Evolutionary conservation across 1,284 basidiomycete species (phyloP), one percentile per base, ranked within the genome.

Genomic region (Farysia itapuensis): DNA sequence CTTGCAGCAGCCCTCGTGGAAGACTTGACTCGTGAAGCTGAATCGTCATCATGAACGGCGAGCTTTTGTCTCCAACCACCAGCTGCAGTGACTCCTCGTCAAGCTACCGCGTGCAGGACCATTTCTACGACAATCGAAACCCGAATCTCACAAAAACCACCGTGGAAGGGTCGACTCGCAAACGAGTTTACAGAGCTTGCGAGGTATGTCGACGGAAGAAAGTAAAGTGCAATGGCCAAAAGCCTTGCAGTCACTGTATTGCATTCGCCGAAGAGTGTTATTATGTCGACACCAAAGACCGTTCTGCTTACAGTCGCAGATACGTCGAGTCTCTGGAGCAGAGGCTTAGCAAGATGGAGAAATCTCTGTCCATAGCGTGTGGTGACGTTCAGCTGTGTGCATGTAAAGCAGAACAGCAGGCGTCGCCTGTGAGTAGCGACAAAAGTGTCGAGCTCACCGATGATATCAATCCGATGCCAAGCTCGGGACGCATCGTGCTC

Each of bases 211-310:
- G 64, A 9, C 52, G 64, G 34, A 66, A 66, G 13, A 66, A 67
- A 40, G 60, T 67, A 51, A 59, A 60, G 36, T 67, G 64, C 36
- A 63, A 64, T 22, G 64, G 64, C n/a, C 38, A 52, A 14, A 64
- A 57, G 23, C 59, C 59, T 1, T 67, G 64, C 38, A 46, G 38
- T 28, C 51, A 60, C 15, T 67, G 64, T 50, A 46, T 50, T 13
- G 50, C 50, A 15, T 64, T 57, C 26, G 52, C 39, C 2, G 61
- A 59, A 19, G 44, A 52, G 7, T 67, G 64, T 37, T 39, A 36
- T 40, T 67, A 64, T 23, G 57, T 53, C 45, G 57, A 59, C 9
- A 46, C 52, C 26, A 49, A 49, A 20, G 60, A 64, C 35, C 43
- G 57, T 0, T 51, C 51, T 9, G 60, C 60, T 1, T 67, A 67